Base-by-base conservation (phyloP, 306 rosid species). In the Rosa persica region DNA sequence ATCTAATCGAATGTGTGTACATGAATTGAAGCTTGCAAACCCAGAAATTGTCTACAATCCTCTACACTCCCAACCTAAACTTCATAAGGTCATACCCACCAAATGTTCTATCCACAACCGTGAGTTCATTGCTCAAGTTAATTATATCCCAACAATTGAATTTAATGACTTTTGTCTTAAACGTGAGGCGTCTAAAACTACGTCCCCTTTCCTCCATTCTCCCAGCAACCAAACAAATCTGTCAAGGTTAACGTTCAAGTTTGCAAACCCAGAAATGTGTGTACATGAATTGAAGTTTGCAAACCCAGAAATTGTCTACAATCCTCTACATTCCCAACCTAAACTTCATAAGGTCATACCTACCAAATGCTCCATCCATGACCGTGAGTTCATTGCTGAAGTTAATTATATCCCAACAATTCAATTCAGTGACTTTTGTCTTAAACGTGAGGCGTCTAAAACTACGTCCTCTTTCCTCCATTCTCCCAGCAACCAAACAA, bases 21-120 rank as follows among this genome's bases (percentile, higher is more conserved):
- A 46, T 7, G 36, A 55, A 55, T 25, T 22, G 54, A 55, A 73
- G 52, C 52, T 52, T 73, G 67, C 39, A 40, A 22, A 73, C 23
- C 39, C 52, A 27, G 40, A 20, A 40, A 19, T 19, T n/a, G 20
- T 40, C 51, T 40, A 16, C 40, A 30, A 17, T 13, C 60, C 16
- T 47, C 52, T 47, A 47, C 52, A 47, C 19, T 47, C 52, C 52
- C 25, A 22, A 39, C 36, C 80, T 6, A 36, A 67, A 25, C 1
- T 74, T 83, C 83, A 74, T 5, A 25, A 58, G 65, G 65, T 8
- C 38, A 60, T 40, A 62, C 78, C 66, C 12, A 68, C 54, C 73
- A 73, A 10, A 42, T 40, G 10, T 75, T 12, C 7, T 25, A 12
- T 38, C 52, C 67, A 7, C 11, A 46, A 42, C 77, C 27, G 30